Base-by-base conservation (phyloP, 345 rosid genomes). In the Acer negundo region DNA sequence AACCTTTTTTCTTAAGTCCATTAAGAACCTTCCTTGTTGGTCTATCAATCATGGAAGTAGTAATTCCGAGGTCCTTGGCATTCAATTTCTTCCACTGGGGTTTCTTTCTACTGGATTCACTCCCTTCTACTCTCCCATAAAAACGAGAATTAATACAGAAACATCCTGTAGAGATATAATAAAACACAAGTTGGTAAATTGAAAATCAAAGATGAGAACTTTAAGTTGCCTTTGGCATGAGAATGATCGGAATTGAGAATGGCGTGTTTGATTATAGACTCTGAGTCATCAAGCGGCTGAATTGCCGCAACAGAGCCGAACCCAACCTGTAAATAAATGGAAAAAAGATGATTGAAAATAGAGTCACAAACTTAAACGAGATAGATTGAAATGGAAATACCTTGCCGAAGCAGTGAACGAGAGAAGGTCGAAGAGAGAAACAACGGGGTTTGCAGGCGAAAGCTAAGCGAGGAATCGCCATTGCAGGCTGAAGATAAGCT, bases 11-110 rank as follows among this genome's bases (percentile, higher is more conserved):
- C 80, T 79, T 87, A 53, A 90, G 90, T 40, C 86, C 88, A 79
- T 85, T 86, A 69, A 88, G 90, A 76, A 91, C 95, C 78, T 83
- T 73, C 71, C 78, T 83, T 0, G 91, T 84, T 19, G 93, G 84
- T 42, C 55, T 82, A 26, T 85, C 77, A 73, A 91, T 85, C 82
- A 74, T 82, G 7, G 90, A 84, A 80, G 74, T 78, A 73, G 79
- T 81, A 69, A 90, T 84, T 46, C 91, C 91, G 77, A 89, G 87
- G 24, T 90, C 90, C 58, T 82, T 74, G 0, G 89, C 82, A 70
- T 78, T 82, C 76, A 86, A 46, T 67, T 79, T 87, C 86, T 85
- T 89, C 94, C 91, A 89, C 23, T 77, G 77, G 28, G 77, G 62
- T 61, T 51, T 59, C 62, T 81, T 84, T 58, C 66, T 51, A 53